Percentiles rank a stretch among this genome's conserved stretches.
These are phyloP conservation scores for Tetrapyrgos nigripes DNA, from an alignment of 1,284 basidiomycete genomes.

Conservation along the genomic window DNA sequence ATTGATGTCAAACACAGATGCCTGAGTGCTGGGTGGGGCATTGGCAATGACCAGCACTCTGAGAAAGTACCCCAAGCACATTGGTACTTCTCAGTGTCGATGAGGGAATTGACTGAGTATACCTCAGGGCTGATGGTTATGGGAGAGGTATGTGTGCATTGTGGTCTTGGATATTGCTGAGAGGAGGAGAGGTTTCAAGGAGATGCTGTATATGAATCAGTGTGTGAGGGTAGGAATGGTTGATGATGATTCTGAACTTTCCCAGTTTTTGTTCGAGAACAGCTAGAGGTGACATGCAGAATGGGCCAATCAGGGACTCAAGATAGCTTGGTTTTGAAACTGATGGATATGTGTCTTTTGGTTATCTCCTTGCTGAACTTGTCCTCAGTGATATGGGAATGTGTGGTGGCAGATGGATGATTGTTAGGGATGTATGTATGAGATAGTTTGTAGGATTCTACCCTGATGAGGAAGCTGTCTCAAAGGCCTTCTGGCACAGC, in stretches of 20 bases:
- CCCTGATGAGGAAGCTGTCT: conserved; percentile 12
- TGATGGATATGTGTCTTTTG: conserved; percentile 7
- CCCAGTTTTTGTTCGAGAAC: conserved; percentile 18
- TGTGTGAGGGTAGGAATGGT: conserved; percentile 8
- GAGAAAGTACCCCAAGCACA: conserved; percentile 38
- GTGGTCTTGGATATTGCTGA: too few relatives aligned
- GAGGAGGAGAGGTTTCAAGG: too few relatives aligned
- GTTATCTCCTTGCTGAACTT: too few relatives aligned
- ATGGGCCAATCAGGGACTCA: conserved; percentile 10
- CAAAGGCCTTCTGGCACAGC: conserved; percentile 5
- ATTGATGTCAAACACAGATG: conserved; percentile 34
- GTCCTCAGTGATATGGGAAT: conserved; percentile 5
- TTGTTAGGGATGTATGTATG: conserved; percentile 9
- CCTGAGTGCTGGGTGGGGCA: conserved; percentile 26
- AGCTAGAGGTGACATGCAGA: too few relatives aligned
- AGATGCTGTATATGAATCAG: not conserved
- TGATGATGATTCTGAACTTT: too few relatives aligned
- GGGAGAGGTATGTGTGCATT: too few relatives aligned
- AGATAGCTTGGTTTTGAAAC: too few relatives aligned
- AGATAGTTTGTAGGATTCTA: conserved; percentile 3
- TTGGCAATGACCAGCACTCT: conserved; percentile 3
- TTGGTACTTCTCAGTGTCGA: conserved; percentile 18
- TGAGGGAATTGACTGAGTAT: conserved; percentile 22
- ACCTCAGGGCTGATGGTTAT: not conserved
- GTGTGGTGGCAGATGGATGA: conserved; percentile 3